Percentiles rank a stretch among this genome's conserved stretches.
phyloP scores from a whole-genome alignment of 495 filamentous ascomycete genomes.

The Penicillium bovifimosum region DNA sequence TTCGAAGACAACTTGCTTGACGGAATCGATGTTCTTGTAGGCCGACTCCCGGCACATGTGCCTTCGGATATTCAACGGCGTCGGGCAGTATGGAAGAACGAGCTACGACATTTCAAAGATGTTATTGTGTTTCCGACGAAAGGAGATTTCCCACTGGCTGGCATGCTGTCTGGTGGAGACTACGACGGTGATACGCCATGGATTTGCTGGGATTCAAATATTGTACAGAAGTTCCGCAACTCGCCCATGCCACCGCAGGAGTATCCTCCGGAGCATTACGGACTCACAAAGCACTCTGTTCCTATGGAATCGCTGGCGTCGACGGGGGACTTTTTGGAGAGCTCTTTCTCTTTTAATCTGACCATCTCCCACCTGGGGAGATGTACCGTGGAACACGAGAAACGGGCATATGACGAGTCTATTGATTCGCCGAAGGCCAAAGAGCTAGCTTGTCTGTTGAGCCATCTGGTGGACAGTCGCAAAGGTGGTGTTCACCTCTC shows the following conservation, averaged over 20 bases:
- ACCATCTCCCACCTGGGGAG: slow-evolving; percentile 61
- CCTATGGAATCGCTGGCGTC: slow-evolving; percentile 28
- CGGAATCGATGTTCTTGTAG: slow-evolving; percentile 74
- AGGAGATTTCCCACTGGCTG: slow-evolving; percentile 65
- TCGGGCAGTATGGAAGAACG: slow-evolving; percentile 57
- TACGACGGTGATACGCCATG: slow-evolving; percentile 90
- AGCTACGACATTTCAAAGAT: slow-evolving; percentile 72
- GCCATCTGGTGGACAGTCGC: slow-evolving; percentile 71
- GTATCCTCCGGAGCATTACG: slow-evolving; percentile 47
- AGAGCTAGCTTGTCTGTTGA: slow-evolving; percentile 62
- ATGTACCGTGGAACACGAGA: slow-evolving; percentile 71
- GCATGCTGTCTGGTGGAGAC: slow-evolving; percentile 85
- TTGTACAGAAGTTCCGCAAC: slow-evolving; percentile 73
- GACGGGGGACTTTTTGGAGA: slow-evolving; percentile 44
- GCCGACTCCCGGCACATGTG: slow-evolving; percentile 74
- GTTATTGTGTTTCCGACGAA: slow-evolving; percentile 78
- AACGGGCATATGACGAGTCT: slow-evolving; percentile 58
- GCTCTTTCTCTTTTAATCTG: slow-evolving; percentile 61
- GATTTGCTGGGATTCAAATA: slow-evolving; percentile 80
- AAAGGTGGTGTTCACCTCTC: slow-evolving; percentile 70
- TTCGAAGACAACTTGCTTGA: slow-evolving; percentile 57
- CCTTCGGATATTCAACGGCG: slow-evolving; percentile 77
- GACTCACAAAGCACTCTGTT: slow-evolving; percentile 53
- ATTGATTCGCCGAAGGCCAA: slow-evolving; percentile 52
- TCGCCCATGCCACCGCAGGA: slow-evolving; percentile 47